Evolutionary conservation across 1,284 basidiomycete species (phyloP).

Genomic region (Peniophora sp.): DNA sequence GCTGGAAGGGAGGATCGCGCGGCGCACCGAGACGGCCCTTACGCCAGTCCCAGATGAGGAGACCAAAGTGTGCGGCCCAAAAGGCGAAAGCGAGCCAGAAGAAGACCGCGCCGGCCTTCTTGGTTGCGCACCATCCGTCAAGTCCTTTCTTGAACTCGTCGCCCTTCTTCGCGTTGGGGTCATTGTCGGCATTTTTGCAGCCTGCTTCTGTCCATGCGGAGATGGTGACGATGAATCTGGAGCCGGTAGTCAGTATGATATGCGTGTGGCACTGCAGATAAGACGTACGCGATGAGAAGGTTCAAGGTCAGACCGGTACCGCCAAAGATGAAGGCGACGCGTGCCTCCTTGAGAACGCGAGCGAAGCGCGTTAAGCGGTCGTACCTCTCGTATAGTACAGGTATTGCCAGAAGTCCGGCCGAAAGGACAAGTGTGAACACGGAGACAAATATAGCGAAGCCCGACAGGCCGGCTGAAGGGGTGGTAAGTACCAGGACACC

Average conservation of each 20-base stretch:
- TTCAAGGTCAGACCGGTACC: conserved; percentile 56
- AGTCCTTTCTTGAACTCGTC: conserved; percentile 64
- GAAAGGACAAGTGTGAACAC: conserved; percentile 65
- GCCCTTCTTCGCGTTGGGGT: conserved; percentile 65
- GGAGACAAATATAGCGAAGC: conserved; percentile 78
- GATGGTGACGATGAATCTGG: conserved; percentile 64
- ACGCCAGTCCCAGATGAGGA: conserved; percentile 68
- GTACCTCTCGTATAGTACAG: conserved; percentile 81
- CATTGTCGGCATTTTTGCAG: conserved; percentile 73
- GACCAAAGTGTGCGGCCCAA: conserved; percentile 55
- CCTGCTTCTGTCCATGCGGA: conserved; percentile 77
- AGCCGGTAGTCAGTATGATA: conserved; percentile 6
- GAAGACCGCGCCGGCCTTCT: conserved; percentile 82
- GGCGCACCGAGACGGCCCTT: conserved; percentile 51
- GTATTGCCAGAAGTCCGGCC: conserved; percentile 64
- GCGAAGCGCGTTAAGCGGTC: conserved; percentile 71
- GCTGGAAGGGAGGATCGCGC: conserved; percentile 65
- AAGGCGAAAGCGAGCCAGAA: conserved; percentile 79
- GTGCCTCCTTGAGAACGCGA: conserved; percentile 71
- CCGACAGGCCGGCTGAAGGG: conserved; percentile 70
- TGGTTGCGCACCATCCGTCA: conserved; percentile 79
- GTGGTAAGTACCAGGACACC: not conserved
- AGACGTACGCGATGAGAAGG: conserved; percentile 65
- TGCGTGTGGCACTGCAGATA: conserved; percentile 1
- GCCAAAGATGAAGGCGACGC: conserved; percentile 75